phyloP scores from a whole-genome alignment of 768 basidiomycete genomes.

The Hygrocybe punicea region DNA sequence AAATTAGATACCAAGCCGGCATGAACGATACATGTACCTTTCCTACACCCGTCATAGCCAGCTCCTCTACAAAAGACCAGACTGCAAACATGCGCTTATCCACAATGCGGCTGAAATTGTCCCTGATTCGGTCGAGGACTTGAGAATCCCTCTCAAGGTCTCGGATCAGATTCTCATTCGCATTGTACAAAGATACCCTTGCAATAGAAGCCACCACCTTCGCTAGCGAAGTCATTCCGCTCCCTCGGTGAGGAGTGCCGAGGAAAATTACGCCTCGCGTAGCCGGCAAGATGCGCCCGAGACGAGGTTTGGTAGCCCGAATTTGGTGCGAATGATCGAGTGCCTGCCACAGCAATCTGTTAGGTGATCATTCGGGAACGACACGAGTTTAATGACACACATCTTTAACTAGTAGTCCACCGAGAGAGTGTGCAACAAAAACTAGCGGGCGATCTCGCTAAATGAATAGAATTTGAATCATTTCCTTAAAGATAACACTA shows the following conservation, averaged over 20 bases:
- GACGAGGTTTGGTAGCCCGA: background rate
- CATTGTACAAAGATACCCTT: background rate
- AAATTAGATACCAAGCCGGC: background rate
- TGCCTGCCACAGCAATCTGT: background rate
- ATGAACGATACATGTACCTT: background rate
- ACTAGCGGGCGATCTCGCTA: background rate
- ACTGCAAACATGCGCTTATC: background rate
- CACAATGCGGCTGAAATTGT: background rate
- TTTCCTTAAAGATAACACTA: background rate
- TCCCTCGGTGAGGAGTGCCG: background rate
- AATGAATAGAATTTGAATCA: background rate
- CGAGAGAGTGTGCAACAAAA: background rate
- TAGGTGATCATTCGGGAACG: background rate
- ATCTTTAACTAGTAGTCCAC: background rate
- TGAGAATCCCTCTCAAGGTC: background rate
- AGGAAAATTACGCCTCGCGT: background rate
- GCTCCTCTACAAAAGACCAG: background rate
- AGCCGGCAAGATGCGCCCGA: background rate
- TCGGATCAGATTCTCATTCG: background rate
- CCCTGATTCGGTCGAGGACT: background rate
- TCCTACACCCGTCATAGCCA: background rate
- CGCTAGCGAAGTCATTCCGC: background rate
- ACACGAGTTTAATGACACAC: background rate
- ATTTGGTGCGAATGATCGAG: background rate
- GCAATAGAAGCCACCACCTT: background rate